Base-by-base conservation (phyloP, 805 yeast genomes). In the Saccharomycopsis babjevae region DNA sequence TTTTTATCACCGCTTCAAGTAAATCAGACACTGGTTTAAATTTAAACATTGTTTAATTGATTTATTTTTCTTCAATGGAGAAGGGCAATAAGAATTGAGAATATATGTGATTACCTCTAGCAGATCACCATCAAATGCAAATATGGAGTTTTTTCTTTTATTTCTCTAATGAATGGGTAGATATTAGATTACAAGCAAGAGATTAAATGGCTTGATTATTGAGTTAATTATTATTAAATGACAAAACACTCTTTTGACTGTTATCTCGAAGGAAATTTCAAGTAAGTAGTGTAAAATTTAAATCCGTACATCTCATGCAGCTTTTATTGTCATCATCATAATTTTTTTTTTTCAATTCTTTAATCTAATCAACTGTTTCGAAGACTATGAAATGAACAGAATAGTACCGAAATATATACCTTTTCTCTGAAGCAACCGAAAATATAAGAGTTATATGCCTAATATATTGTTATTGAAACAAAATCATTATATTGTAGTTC, bases 41-140 rank as follows among this genome's bases (percentile, higher is more conserved):
- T 28, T 62, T 62, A 56, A 62, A 42, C 64, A 62, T 62, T 20
- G n/a, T 46, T 22, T 7, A 13, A 34, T 46, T 46, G 1, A 10
- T 8, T 46, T 25, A 28, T 11, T 25, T 20, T 7, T 20, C 22
- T 20, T 25, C 25, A 40, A 40, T n/a, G 22, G 46, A 40, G 16
- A 16, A 40, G 22, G 22, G 22, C 5, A 40, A n/a, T 34, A 3
- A 34, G 10, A 10, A 34, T 4, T 4, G 10, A 2, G 15, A 34
- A 7, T 8, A 8, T 7, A 34, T 34, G 15, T 13, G 15, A 34
- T 34, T 34, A 13, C 3, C 11, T 13, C 10, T 13, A 3, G 10
- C 11, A 34, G 11, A 34, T 10, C 2, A 34, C 15, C 5, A 13
- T n/a, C n/a, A n/a, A n/a, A n/a, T n/a, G n/a, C n/a, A n/a, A n/a